These are phyloP conservation scores for Zymoseptoria brevis DNA, from an alignment of 2,329 filamentous ascomycete species.

Conservation along the genomic window DNA sequence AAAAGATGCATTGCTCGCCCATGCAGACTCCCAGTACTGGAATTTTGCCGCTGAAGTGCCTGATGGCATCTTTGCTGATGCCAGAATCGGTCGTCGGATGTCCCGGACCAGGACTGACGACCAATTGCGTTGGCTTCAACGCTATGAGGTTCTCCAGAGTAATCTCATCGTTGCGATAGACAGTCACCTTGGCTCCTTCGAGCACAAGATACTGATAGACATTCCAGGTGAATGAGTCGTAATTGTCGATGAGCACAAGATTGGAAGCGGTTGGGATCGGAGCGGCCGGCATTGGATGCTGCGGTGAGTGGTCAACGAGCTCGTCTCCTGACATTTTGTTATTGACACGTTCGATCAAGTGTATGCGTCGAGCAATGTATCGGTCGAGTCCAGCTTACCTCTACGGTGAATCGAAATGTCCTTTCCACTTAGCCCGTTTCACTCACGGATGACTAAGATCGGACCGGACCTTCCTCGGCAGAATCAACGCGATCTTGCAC, in stretches of 20 bases:
- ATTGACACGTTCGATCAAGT: not conserved
- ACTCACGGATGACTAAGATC: not conserved
- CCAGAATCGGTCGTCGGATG: constrained; percentile 89
- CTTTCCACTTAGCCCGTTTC: not conserved
- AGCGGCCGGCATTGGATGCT: constrained; percentile 66
- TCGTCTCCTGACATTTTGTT: constrained; percentile 26
- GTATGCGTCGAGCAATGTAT: not conserved
- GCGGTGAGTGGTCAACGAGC: constrained; percentile 75
- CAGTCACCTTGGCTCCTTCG: constrained; percentile 86
- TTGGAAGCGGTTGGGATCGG: constrained; percentile 76
- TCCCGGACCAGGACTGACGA: constrained; percentile 89
- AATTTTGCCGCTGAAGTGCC: constrained; percentile 87
- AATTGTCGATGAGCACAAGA: constrained; percentile 94
- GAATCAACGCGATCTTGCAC: not conserved
- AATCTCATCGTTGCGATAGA: constrained; percentile 88
- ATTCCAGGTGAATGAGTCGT: constrained; percentile 99
- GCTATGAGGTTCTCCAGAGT: constrained; percentile 73
- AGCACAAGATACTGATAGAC: constrained; percentile 96
- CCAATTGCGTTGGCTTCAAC: constrained; percentile 82
- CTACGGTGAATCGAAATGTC: not conserved
- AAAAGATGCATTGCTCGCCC: constrained; percentile 98
- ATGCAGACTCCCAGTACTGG: constrained; percentile 97
- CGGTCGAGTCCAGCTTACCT: not conserved
- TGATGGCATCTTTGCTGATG: constrained; percentile 84
- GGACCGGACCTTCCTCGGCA: too few species aligned